phyloP scores from a whole-genome alignment of 2,329 filamentous ascomycete genomes.

The Aspergillus ruber region DNA sequence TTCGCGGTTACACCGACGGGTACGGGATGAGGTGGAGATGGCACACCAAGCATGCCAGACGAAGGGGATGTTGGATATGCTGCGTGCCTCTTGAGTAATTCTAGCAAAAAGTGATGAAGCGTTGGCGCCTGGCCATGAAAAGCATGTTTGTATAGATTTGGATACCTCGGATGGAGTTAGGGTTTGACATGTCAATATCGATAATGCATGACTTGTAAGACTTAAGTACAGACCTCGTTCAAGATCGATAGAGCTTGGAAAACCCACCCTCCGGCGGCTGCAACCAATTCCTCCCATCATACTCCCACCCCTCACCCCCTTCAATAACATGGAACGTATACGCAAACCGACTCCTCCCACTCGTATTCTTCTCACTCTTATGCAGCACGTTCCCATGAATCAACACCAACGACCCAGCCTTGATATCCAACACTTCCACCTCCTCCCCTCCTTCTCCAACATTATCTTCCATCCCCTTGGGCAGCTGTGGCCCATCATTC shows the following conservation, averaged over 20 bases:
- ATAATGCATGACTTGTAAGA: neutral
- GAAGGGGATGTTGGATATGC: slow-evolving; percentile 79
- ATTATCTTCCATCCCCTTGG: slow-evolving; percentile 44
- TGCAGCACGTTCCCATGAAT: slow-evolving; percentile 96
- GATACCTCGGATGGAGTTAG: slow-evolving; percentile 16
- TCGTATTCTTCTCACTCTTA: slow-evolving; percentile 90
- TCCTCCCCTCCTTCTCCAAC: slow-evolving; percentile 28
- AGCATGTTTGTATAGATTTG: slow-evolving; percentile 5
- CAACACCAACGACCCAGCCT: slow-evolving; percentile 81
- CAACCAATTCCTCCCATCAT: slow-evolving; percentile 88
- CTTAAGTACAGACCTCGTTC: neutral
- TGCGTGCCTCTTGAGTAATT: slow-evolving; percentile 35
- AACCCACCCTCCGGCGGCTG: slow-evolving; percentile 77
- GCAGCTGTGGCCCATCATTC: slow-evolving; percentile 62
- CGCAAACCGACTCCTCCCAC: slow-evolving; percentile 79
- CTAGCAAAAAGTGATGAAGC: slow-evolving; percentile 1
- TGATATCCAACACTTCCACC: slow-evolving; percentile 79
- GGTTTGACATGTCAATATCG: slow-evolving; percentile 2
- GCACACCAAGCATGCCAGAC: slow-evolving; percentile 77
- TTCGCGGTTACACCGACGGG: slow-evolving; percentile 60
- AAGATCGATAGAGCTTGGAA: slow-evolving; percentile 52
- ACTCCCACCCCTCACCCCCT: slow-evolving; percentile 58
- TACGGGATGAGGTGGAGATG: slow-evolving; percentile 71
- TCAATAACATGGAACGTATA: slow-evolving; percentile 98
- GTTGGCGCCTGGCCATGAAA: slow-evolving; percentile 16